Evolutionary conservation across 2,329 filamentous ascomycete genomes (phyloP), one percentile per base, ranked within the genome.

Genomic region (Fusarium sp.): DNA sequence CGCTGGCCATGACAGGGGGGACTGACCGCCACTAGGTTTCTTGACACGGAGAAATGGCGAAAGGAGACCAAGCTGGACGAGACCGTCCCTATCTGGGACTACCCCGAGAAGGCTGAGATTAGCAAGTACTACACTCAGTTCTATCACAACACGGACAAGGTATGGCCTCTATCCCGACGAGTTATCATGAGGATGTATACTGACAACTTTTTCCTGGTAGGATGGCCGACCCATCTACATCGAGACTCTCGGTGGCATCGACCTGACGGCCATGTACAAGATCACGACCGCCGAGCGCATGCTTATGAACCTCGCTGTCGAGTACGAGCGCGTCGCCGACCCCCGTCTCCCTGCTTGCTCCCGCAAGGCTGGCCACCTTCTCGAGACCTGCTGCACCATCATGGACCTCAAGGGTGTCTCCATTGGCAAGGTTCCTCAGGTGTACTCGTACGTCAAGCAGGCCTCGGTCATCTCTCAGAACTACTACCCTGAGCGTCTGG

Each of bases 321-420:
- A 99, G 85, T 99, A 99, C 86, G 96, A 99, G 87, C 97, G 95
- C 82, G 88, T 98, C 74, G 89, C 94, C 73, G 95, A 98, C 82
- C 95, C 95, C 13, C 93, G 96, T 73, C 89, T 99, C 60, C 96
- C 96, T 55, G 95, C 96, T 73, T 98, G 94, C 88, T 97, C 94
- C 60, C 94, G 95, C 82, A 97, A 97, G 84, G 87, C 91, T 27
- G 94, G 93, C 76, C 89, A 92, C 78, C 90, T 99, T 62, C 91
- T 98, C 77, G 96, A 99, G 87, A 99, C 96, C 27, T 98, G 94
- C 86, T 98, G 96, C 90, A 95, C 93, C 71, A 94, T 99, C 84
- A 96, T 98, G 92, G 96, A 99, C 83, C 88, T 98, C 81, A 97
- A 97, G 86, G 95, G 95, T 68, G 95, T 99, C 27, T 94, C 94